These are phyloP conservation scores for Fusarium armeniacum DNA, from an alignment of 2,329 filamentous ascomycete genomes.

Conservation along the genomic window DNA sequence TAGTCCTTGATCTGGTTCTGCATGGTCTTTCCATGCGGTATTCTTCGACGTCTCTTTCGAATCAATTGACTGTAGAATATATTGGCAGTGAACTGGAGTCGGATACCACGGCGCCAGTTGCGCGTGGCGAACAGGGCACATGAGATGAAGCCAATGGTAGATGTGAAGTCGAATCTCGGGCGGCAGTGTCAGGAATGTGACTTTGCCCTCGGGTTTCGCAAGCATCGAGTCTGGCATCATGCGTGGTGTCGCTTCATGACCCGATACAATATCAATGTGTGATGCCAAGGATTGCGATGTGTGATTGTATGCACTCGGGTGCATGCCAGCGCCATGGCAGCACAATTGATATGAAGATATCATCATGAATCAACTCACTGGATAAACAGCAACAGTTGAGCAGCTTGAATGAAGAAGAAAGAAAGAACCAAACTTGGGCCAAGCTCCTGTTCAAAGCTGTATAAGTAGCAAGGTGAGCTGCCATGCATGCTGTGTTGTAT, in stretches of 20 bases:
- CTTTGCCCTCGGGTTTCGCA: slow-evolving; percentile 5
- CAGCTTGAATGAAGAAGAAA: not conserved
- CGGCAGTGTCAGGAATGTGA: slow-evolving; percentile 55
- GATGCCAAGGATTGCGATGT: slow-evolving; percentile 3
- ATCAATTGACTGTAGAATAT: slow-evolving; percentile 49
- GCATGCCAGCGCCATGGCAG: slow-evolving; percentile 33
- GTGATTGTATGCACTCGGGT: slow-evolving; percentile 1
- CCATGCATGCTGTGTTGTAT: not conserved
- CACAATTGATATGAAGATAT: slow-evolving; percentile 34
- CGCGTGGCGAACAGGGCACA: slow-evolving; percentile 56
- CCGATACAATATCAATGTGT: slow-evolving; percentile 24
- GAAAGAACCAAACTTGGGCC: not conserved
- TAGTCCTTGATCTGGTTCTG: slow-evolving; percentile 3
- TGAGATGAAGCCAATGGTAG: slow-evolving; percentile 59
- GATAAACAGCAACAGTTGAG: not conserved
- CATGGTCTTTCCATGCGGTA: not conserved
- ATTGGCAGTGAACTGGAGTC: slow-evolving; percentile 52
- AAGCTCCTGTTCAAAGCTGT: slow-evolving; percentile 15
- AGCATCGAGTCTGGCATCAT: slow-evolving; percentile 19
- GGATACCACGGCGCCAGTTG: slow-evolving; percentile 60
- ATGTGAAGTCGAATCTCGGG: slow-evolving; percentile 63
- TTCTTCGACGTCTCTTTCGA: not conserved
- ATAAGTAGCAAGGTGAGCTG: slow-evolving; percentile 22
- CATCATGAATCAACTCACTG: slow-evolving; percentile 5
- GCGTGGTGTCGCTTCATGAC: slow-evolving; percentile 22